phyloP scores from a whole-genome alignment of 306 rosid species.

The Comarum palustre region DNA sequence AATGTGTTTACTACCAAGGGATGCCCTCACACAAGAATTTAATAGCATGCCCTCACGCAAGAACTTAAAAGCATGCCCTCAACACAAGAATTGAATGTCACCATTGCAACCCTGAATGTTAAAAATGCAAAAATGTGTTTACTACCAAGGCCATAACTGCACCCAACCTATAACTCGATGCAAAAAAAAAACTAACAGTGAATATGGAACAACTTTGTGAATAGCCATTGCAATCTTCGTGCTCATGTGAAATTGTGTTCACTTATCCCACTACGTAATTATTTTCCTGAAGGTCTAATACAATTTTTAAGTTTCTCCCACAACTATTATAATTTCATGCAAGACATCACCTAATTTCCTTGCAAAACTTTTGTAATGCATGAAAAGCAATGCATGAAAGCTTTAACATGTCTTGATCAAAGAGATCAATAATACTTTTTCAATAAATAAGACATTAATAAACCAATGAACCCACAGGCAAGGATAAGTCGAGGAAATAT shows the following conservation, averaged over 20 bases:
- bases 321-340: background rate
- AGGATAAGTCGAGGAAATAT: background rate
- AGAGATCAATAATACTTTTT: background rate
- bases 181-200: background rate
- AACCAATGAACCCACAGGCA: background rate
- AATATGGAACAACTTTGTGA: too few species aligned
- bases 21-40: too few species aligned
- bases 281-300: background rate
- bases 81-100: background rate
- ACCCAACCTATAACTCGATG: background rate
- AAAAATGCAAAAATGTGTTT: background rate
- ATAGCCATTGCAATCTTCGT: background rate
- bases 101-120: background rate
- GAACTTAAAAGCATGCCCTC: too few species aligned
- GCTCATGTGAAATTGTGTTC: background rate
- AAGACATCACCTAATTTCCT: background rate
- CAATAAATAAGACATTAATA: background rate
- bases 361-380: background rate
- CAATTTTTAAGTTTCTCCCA: background rate
- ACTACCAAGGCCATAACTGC: background rate
- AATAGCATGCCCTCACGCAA: too few species aligned
- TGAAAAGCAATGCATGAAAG: background rate
- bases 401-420: background rate
- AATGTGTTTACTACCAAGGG: background rate
- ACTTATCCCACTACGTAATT: background rate